These are phyloP conservation scores for Boletus reticuloceps DNA, from an alignment of 768 basidiomycete species.

Conservation along the genomic window DNA sequence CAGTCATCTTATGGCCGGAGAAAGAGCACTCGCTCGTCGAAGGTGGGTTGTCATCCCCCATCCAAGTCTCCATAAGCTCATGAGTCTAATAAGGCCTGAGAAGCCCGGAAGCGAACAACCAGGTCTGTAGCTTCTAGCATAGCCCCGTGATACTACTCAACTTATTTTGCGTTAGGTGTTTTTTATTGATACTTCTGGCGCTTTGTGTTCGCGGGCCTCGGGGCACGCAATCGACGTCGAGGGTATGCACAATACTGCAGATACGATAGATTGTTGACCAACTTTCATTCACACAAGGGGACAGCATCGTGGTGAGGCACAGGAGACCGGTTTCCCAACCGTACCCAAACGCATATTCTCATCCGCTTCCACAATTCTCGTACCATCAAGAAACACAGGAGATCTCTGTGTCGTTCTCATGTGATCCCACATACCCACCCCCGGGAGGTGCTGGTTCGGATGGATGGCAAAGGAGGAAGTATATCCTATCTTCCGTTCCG, in stretches of 20 bases:
- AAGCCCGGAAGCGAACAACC: conserved; percentile 68
- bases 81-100: conserved; percentile 50
- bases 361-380: conserved; percentile 70
- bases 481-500: conserved; percentile 66
- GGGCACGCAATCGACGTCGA: conserved; percentile 84
- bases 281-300: conserved; percentile 40
- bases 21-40: conserved; percentile 79
- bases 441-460: conserved; percentile 32
- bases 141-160: background rate
- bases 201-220: conserved; percentile 71
- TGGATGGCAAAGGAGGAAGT: conserved; percentile 57
- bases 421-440: conserved; percentile 62
- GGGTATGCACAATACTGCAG: conserved; percentile 39
- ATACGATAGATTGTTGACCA: conserved; percentile 2
- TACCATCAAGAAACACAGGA: conserved; percentile 54
- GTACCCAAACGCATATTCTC: conserved; percentile 75
- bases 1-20: conserved; percentile 65
- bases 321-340: conserved; percentile 72
- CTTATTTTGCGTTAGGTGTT: conserved; percentile 57
- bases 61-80: conserved; percentile 10
- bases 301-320: conserved; percentile 69
- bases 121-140: conserved; percentile 40
- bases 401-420: conserved; percentile 57
- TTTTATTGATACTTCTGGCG: conserved; percentile 77
- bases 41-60: conserved; percentile 41